phyloP scores from a whole-genome alignment of 1,284 basidiomycete genomes.

The Trichosporon sp. region DNA sequence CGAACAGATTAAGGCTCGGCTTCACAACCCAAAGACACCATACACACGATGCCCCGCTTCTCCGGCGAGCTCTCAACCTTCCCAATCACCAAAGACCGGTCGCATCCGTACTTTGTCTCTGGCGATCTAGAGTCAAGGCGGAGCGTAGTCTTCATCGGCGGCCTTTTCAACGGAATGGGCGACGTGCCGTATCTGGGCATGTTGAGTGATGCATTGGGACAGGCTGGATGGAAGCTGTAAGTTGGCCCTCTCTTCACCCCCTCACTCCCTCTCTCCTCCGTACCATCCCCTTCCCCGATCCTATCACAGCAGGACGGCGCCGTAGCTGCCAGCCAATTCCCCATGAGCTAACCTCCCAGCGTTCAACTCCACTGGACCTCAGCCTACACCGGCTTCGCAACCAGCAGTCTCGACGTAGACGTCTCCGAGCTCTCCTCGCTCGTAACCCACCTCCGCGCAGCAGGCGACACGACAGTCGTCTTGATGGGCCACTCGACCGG shows the following conservation, averaged over 20 bases:
- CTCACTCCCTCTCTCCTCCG: neutral
- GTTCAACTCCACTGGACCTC: slow-evolving; percentile 44
- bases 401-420: slow-evolving; percentile 36
- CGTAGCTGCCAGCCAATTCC: neutral
- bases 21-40: neutral
- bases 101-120: slow-evolving; percentile 36
- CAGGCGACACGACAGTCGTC: slow-evolving; percentile 33
- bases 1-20: no score
- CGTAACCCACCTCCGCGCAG: slow-evolving; percentile 31
- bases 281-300: neutral
- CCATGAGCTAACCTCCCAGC: slow-evolving; percentile 25
- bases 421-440: slow-evolving; percentile 35
- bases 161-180: slow-evolving; percentile 41
- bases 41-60: neutral
- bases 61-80: slow-evolving; percentile 3
- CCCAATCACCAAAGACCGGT: slow-evolving; percentile 2
- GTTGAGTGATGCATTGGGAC: slow-evolving; percentile 26
- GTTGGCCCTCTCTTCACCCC: slow-evolving; percentile 9
- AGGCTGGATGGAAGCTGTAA: slow-evolving; percentile 43
- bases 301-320: neutral
- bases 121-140: slow-evolving; percentile 27
- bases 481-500: slow-evolving; percentile 49
- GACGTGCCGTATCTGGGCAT: slow-evolving; percentile 33
- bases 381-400: slow-evolving; percentile 40
- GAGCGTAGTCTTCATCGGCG: slow-evolving; percentile 45